A percentile compares a stretch with the other conserved stretches of the same genome.
Evolutionary conservation across 352 stramenopile genomes (phyloP).

Genomic region (Aphanomyces cochlioides): DNA sequence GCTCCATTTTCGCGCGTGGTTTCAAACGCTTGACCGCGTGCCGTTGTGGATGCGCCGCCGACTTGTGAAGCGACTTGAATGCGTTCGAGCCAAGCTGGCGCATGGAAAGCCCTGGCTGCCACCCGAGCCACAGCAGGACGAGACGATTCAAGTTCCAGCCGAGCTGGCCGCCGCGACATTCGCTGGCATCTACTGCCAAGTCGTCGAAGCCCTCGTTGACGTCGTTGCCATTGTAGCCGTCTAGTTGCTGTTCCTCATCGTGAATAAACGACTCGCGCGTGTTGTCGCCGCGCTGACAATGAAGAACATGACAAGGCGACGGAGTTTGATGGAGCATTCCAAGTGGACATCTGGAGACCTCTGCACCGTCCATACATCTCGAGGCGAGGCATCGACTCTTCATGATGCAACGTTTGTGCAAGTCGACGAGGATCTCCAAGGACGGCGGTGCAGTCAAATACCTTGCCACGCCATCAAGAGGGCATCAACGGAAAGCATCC

Average conservation of each 20-base stretch:
- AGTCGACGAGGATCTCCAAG: no score
- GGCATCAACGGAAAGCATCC: no score
- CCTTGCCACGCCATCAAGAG: no score
- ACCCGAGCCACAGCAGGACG: background rate
- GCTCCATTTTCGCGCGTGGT: constrained; percentile 55
- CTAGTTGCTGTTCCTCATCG: background rate
- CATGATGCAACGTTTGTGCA: no score
- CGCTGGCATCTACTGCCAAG: constrained; percentile 22
- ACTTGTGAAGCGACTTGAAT: constrained; percentile 44
- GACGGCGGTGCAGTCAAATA: no score
- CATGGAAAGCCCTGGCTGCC: background rate
- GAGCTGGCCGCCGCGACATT: background rate
- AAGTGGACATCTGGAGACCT: no score
- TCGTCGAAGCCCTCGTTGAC: constrained; percentile 5
- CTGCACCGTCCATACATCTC: no score
- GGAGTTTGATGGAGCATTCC: no score
- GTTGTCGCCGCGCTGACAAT: background rate
- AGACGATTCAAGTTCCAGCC: background rate
- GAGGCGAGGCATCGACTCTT: no score
- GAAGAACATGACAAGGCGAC: no score
- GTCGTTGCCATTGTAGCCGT: background rate
- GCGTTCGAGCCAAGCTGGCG: constrained; percentile 36
- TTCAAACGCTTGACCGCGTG: constrained; percentile 58
- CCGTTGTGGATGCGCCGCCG: constrained; percentile 49
- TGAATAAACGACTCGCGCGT: background rate